Conservation (phyloP, 805 yeast genomes). For the Metschnikowia anglica region DNA sequence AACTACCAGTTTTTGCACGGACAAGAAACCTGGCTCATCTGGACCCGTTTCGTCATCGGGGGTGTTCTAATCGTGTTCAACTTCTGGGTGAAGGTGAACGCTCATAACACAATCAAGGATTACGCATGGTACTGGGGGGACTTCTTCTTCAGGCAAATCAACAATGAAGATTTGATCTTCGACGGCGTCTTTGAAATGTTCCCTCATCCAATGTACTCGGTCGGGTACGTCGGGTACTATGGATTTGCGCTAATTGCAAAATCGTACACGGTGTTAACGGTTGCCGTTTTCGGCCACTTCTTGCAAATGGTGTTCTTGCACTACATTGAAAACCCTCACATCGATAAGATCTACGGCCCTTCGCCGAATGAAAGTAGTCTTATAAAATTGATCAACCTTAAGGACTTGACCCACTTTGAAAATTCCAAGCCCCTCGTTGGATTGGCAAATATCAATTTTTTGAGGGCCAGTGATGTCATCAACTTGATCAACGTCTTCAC, state of each 20-base stretch:
- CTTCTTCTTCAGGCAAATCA: constrained; percentile 72
- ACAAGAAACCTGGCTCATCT: constrained; percentile 46
- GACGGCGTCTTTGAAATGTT: constrained; percentile 89
- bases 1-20: constrained; percentile 36
- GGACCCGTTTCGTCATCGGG: constrained; percentile 60
- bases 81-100: constrained; percentile 82
- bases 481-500: constrained; percentile 45
- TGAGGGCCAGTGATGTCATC: constrained; percentile 63
- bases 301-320: constrained; percentile 73
- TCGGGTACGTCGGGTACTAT: constrained; percentile 84
- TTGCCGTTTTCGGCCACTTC: constrained; percentile 73
- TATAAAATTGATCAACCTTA: constrained; percentile 44
- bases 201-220: constrained; percentile 91
- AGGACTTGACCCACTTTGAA: constrained; percentile 45
- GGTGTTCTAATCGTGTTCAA: constrained; percentile 63
- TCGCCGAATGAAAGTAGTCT: constrained; percentile 39
- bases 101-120: constrained; percentile 84
- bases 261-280: constrained; percentile 65
- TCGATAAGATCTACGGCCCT: constrained; percentile 72
- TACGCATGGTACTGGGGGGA: constrained; percentile 97
- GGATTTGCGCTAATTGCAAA: constrained; percentile 78
- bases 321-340: constrained; percentile 81
- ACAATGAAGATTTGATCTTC: constrained; percentile 66
- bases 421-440: constrained; percentile 55
- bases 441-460: constrained; percentile 58